Percentiles rank a stretch among this genome's conserved stretches.
phyloP scores from a whole-genome alignment of 2,329 filamentous ascomycete genomes.

The Colletotrichum lupini region DNA sequence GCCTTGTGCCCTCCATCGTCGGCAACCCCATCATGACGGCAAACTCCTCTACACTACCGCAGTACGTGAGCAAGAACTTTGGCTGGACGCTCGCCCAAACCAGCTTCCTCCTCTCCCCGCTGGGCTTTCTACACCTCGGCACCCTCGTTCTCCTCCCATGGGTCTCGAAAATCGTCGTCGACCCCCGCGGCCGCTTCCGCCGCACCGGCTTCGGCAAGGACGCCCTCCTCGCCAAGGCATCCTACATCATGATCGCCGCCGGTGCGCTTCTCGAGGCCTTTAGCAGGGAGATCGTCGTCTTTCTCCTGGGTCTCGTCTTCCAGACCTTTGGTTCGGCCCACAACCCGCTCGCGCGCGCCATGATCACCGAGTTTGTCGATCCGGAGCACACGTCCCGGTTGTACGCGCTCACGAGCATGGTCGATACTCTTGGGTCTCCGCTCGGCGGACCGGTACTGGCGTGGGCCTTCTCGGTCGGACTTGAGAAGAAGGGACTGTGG shows the following conservation, averaged over 20 bases:
- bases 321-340: conserved; percentile 51
- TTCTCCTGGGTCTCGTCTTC: conserved; percentile 51
- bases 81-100: conserved; percentile 55
- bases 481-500: conserved; percentile 48
- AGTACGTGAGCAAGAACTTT: conserved; percentile 58
- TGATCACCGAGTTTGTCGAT: conserved; percentile 51
- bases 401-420: conserved; percentile 53
- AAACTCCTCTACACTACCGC: conserved; percentile 49
- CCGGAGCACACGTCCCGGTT: conserved; percentile 51
- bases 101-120: conserved; percentile 53
- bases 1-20: conserved; percentile 52
- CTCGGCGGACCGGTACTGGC: conserved; percentile 54
- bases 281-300: conserved; percentile 46
- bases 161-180: conserved; percentile 44
- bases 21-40: conserved; percentile 49
- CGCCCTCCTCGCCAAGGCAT: conserved; percentile 47
- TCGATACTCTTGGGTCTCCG: conserved; percentile 51
- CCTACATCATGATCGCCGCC: conserved; percentile 46
- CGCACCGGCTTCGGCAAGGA: conserved; percentile 51
- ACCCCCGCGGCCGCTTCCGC: conserved; percentile 42
- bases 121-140: conserved; percentile 51
- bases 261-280: conserved; percentile 48
- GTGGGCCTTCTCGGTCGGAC: conserved; percentile 49
- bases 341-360: conserved; percentile 52
- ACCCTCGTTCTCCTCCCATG: conserved; percentile 50